Evolutionary conservation across 805 yeast genomes (phyloP).

Genomic region (Cyberlindnera subsufficiens): DNA sequence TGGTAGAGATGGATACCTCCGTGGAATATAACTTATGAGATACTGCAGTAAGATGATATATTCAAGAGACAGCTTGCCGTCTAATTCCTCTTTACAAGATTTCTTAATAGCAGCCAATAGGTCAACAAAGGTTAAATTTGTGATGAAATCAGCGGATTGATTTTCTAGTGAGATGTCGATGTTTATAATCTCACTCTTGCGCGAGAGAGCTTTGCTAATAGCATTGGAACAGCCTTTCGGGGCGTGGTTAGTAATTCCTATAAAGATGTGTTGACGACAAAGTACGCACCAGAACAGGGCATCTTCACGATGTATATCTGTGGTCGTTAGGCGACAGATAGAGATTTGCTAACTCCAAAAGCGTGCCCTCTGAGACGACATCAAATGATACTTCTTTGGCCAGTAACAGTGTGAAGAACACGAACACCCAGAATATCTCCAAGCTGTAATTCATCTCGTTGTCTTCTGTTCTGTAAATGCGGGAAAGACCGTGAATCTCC

Average conservation of each 20-base stretch:
- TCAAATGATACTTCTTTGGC: too few species aligned
- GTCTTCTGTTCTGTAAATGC: too few species aligned
- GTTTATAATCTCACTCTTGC: conserved; percentile 67
- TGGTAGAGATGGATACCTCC: too few species aligned
- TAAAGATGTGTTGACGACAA: background rate
- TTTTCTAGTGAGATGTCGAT: conserved; percentile 71
- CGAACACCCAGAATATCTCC: too few species aligned
- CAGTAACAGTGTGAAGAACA: too few species aligned
- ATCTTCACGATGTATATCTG: conserved; percentile 58
- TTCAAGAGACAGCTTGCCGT: conserved; percentile 45
- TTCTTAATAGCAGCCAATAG: conserved; percentile 78
- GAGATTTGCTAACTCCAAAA: too few species aligned
- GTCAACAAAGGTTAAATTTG: conserved; percentile 63
- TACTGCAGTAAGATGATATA: background rate
- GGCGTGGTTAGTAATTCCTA: conserved; percentile 1
- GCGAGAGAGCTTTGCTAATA: conserved; percentile 66
- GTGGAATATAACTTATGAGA: conserved; percentile 37
- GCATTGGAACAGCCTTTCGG: conserved; percentile 74
- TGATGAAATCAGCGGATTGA: conserved; percentile 76
- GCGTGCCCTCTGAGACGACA: too few species aligned
- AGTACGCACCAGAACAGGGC: conserved; percentile 61
- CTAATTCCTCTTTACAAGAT: conserved; percentile 81
- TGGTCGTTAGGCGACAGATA: too few species aligned
- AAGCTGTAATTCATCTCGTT: too few species aligned
- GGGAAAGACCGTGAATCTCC: too few species aligned